Base-by-base conservation (phyloP, 345 rosid species). In the Eucalyptus sideroxylon region DNA sequence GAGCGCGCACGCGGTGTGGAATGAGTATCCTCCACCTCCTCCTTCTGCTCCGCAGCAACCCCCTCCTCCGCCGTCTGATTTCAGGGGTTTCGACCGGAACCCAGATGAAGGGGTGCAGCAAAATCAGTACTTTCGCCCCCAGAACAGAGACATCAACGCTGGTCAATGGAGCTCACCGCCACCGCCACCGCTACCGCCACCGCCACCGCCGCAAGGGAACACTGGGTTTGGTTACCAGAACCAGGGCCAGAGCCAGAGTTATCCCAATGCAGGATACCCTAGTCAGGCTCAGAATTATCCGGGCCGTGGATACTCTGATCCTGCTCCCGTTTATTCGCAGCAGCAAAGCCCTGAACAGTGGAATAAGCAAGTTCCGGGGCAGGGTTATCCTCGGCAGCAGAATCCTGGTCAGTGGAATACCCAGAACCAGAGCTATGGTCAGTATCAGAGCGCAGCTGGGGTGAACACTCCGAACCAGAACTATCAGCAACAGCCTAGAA, bases 341-440 rank as follows among this genome's bases (percentile, higher is more conserved):
- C 86, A 50, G 86, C 45, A 45, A 21, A 65, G 65, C 87, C 87
- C 62, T 50, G 88, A 82, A 47, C 90, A 86, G 69, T 89, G 88
- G 88, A 65, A 86, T 49, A 47, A 55, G 12, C 85, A 88, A 51
- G 87, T 50, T 47, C 85, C 72, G 15, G 86, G 59, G n/a, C 90
- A 86, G 90, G 56, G 82, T 45, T 89, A 85, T 86, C 53, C 85
- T 9, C 42, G 69, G 44, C 83, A 59, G 49, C 87, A 47, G 87
- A 60, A 44, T 47, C 90, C n/a, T 45, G 87, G 89, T 50, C 94
- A 91, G 34, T 93, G 93, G 93, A 92, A 30, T 90, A 50, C 88
- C 3, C 90, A 91, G 37, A 87, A 89, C 72, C 93, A 88, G 50
- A 53, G 56, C 88, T 85, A 27, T 45, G 69, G 49, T 37, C 88